A percentile compares a stretch with the other conserved stretches of the same genome.
Conservation (phyloP, 176 grass and related monocot species). For the Puya raimondii region DNA sequence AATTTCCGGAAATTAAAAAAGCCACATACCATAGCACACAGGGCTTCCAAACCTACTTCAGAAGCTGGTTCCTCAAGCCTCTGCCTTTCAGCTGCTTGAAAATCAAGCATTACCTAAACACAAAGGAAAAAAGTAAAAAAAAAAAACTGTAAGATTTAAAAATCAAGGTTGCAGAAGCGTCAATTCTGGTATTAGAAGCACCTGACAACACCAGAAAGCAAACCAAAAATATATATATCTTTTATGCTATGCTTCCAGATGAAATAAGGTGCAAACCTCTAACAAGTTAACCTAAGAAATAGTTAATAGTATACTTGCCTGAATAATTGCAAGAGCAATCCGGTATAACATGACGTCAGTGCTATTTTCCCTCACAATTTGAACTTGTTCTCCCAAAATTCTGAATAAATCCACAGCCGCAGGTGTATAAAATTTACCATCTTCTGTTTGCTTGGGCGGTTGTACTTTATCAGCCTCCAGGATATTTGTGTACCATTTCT, state of each 20-base stretch:
- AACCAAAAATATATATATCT: not conserved
- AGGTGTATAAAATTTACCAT: slow-evolving; percentile 87
- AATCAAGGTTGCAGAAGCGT: not conserved
- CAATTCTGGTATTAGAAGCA: not conserved
- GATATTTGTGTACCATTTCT: slow-evolving; percentile 99
- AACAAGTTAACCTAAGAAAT: not conserved
- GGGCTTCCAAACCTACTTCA: slow-evolving; percentile 71
- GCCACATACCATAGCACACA: slow-evolving; percentile 78
- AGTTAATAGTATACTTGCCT: slow-evolving; percentile 36
- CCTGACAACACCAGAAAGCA: not conserved
- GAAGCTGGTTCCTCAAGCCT: slow-evolving; percentile 87
- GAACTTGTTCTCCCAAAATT: slow-evolving; percentile 94
- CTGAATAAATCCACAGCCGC: slow-evolving; percentile 96
- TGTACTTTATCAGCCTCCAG: slow-evolving; percentile 96
- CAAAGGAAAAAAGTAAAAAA: slow-evolving; percentile 19
- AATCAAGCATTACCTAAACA: slow-evolving; percentile 96
- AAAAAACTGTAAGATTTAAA: not conserved
- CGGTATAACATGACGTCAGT: slow-evolving; percentile 96
- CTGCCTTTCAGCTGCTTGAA: slow-evolving; percentile 95
- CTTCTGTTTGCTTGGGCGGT: slow-evolving; percentile 78
- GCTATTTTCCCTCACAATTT: slow-evolving; percentile 96
- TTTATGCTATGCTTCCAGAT: not conserved
- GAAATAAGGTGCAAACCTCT: not conserved
- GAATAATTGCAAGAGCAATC: slow-evolving; percentile 96
- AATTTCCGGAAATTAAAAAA: slow-evolving; percentile 6